Evolutionary conservation across 352 stramenopile species (phyloP).

Genomic region (Pythium plurisporium): DNA sequence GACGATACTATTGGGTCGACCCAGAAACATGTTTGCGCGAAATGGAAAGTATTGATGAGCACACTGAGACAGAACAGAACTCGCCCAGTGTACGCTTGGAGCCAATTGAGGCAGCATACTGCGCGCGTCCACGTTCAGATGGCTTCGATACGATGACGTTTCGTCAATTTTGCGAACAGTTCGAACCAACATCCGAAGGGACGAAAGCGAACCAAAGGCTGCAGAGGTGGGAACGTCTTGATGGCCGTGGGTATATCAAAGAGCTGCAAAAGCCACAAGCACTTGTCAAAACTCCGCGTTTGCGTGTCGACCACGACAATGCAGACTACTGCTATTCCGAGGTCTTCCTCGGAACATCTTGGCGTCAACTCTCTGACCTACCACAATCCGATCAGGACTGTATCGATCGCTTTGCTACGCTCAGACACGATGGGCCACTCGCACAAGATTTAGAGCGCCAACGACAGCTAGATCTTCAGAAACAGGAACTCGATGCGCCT

Average conservation of each 20-base stretch:
- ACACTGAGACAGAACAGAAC: too few relatives aligned
- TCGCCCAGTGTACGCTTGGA: neutral
- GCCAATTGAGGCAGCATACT: neutral
- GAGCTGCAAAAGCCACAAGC: neutral
- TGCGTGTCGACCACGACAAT: neutral
- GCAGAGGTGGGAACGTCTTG: neutral
- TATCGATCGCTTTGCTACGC: neutral
- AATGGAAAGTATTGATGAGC: neutral
- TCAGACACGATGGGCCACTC: neutral
- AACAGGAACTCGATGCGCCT: too few relatives aligned
- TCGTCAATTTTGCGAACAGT: neutral
- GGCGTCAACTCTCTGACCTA: neutral
- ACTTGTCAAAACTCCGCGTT: neutral
- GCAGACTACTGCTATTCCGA: slow-evolving; percentile 2
- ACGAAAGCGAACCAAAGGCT: neutral
- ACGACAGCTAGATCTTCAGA: neutral
- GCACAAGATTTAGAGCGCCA: neutral
- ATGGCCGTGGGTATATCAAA: neutral
- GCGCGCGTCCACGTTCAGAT: neutral
- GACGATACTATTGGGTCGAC: neutral
- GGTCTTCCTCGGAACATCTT: neutral
- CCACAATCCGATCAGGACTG: neutral
- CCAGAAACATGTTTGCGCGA: neutral
- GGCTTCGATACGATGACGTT: neutral
- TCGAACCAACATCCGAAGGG: neutral